Evolutionary conservation across 176 grass and related monocot genomes (phyloP).

Genomic region (Zoysia japonica): DNA sequence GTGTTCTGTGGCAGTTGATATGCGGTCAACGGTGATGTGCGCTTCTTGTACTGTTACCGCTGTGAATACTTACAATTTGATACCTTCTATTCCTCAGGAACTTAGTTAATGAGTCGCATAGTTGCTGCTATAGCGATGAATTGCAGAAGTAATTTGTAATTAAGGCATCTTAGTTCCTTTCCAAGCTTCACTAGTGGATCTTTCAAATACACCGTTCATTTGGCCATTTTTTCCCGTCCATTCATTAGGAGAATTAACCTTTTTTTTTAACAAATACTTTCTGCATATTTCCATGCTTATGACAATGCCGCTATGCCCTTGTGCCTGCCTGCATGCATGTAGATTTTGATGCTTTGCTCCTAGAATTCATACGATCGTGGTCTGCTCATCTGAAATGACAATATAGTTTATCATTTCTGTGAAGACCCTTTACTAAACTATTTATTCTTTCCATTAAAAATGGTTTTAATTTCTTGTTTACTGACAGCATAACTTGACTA

Average conservation of each 20-base stretch:
- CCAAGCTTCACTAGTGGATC: not conserved
- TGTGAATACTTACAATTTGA: not conserved
- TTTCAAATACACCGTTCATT: not conserved
- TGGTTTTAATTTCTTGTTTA: not conserved
- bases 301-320: not conserved
- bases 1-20: not conserved
- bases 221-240: not conserved
- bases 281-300: not conserved
- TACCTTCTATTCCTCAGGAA: not conserved
- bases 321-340: not conserved
- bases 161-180: not conserved
- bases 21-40: not conserved
- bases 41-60: not conserved
- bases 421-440: not conserved
- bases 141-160: not conserved
- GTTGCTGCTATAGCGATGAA: not conserved
- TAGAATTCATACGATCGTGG: not conserved
- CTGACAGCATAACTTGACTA: not conserved
- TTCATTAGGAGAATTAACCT: not conserved
- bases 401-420: not conserved
- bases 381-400: not conserved
- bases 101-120: not conserved
- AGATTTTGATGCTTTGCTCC: not conserved
- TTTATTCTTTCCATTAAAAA: not conserved
- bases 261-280: not conserved